Base-by-base conservation (phyloP, 106 monocot species). In the Allium fistulosum region DNA sequence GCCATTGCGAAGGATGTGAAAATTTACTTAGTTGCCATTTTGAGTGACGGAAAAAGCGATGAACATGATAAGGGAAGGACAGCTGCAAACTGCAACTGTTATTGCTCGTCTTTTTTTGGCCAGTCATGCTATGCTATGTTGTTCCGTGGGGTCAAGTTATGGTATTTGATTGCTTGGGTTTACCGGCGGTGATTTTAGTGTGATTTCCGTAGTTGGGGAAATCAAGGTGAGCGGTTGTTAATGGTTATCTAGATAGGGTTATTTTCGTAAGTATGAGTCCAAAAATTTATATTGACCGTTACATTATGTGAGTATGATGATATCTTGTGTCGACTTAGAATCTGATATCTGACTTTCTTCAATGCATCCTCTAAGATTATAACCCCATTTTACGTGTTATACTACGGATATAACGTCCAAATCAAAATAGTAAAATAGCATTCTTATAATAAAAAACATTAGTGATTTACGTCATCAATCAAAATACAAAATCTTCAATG, bases 1-100 rank as follows among this genome's bases (percentile, higher is more conserved):
- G 66, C 66, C 66, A 50, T 22, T 66, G 7, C 0, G 2, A 4
- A 11, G 10, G 17, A 12, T 7, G 51, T 15, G 49, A 17, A n/a
- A 66, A 66, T 26, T 66, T 66, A 66, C 51, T 17, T 17, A 66
- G 66, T 66, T 52, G 51, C 66, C 66, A 66, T 26, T 66, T 66
- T 52, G 11, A 8, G 9, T 66, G 66, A 66, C 46, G 15, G 66
- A 22, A 22, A 51, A 22, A 51, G 66, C 66, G 51, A 18, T 47
- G 63, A 47, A 22, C n/a, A 17, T 7, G 37, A 37, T 59, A 9
- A 18, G 18, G 58, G 59, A 59, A 13, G 4, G 59, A 59, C 59
- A 3, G 46, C 18, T 26, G 8, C 26, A 2, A 61, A 9, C 7
- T 17, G 17, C 7, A 58, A 11, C 9, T 7, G 12, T 58, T 61